Base-by-base conservation (phyloP, 208 protist genomes). In the Trypanosoma mega region DNA sequence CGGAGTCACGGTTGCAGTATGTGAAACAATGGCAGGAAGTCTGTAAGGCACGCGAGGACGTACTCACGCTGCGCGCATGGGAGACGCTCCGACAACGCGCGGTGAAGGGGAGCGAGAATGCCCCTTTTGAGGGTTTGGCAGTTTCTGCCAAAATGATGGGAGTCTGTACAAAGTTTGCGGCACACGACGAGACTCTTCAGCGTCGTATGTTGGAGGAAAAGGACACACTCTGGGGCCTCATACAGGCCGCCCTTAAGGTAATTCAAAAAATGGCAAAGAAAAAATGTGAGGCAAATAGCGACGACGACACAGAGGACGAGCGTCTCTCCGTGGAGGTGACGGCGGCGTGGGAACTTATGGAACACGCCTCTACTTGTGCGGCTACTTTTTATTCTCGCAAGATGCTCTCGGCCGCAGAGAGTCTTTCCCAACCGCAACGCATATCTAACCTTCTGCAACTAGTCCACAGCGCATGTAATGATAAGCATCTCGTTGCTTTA, bases 111-210 rank as follows among this genome's bases (percentile, higher is more conserved):
- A n/a, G 23, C 30, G 30, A 46, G 18, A 26, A 18, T 31, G 20
- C 1, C 0, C 37, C 51, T 33, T 21, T 30, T 14, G 45, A 36
- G 8, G 36, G 26, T 16, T 12, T 58, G 11, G 37, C 37, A 14
- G 54, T 58, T 27, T 5, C 20, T 29, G 21, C 63, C 27, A 70
- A 62, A 70, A 70, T 70, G 55, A 63, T 57, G 63, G 63, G 34
- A 1, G 47, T 70, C 50, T 8, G 62, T 37, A 9, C 55, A 34
- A 70, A 70, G 55, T 70, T 70, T 51, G n/a, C 39, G 34, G 47
- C 55, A 11, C 34, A 62, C 37, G 63, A 70, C 29, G 47, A 70
- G 37, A 5, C 30, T 20, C 63, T 70, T 31, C 54, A 46, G 31
- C 27, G 29, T 16, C 30, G n/a, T 6, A 70, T 70, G 46, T 14